These are phyloP conservation scores for Posidonia australis DNA, from an alignment of 106 monocot species.

Conservation along the genomic window DNA sequence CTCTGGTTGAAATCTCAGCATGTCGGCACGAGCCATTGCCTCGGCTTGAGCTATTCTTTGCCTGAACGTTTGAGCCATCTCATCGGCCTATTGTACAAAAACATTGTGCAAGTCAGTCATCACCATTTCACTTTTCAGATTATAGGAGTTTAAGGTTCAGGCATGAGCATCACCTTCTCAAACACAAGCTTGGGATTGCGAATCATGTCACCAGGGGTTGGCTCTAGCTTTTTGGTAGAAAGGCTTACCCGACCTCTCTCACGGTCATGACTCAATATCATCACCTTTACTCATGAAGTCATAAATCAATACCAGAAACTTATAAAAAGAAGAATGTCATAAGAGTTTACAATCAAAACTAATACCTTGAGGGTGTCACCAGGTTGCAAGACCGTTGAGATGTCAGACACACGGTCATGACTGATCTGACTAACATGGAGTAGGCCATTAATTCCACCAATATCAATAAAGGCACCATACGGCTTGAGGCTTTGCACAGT, in stretches of 20 bases:
- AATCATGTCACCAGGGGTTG: constrained; percentile 98
- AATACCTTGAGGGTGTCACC: constrained; percentile 88
- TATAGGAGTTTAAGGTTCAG: neutral
- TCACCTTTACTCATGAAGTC: constrained; percentile 37
- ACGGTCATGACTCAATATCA: constrained; percentile 92
- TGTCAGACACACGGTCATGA: constrained; percentile 89
- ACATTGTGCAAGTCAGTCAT: neutral
- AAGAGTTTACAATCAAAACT: neutral
- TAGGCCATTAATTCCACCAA: constrained; percentile 88
- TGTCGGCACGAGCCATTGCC: constrained; percentile 97
- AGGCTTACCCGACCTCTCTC: constrained; percentile 84
- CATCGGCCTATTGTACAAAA: constrained; percentile 56
- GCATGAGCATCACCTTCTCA: constrained; percentile 59
- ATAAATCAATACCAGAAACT: neutral
- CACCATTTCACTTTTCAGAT: neutral
- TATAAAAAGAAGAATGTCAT: neutral
- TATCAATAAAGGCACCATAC: constrained; percentile 93
- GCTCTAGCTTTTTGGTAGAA: constrained; percentile 94
- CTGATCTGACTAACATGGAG: constrained; percentile 99
- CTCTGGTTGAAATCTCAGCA: constrained; percentile 99
- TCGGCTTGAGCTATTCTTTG: constrained; percentile 98
- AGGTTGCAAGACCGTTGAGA: constrained; percentile 81
- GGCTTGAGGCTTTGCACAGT: constrained; percentile 91
- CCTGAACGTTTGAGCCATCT: constrained; percentile 95
- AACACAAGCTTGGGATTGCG: constrained; percentile 92